phyloP scores from a whole-genome alignment of 148 eudicot species.

The Silene latifolia region DNA sequence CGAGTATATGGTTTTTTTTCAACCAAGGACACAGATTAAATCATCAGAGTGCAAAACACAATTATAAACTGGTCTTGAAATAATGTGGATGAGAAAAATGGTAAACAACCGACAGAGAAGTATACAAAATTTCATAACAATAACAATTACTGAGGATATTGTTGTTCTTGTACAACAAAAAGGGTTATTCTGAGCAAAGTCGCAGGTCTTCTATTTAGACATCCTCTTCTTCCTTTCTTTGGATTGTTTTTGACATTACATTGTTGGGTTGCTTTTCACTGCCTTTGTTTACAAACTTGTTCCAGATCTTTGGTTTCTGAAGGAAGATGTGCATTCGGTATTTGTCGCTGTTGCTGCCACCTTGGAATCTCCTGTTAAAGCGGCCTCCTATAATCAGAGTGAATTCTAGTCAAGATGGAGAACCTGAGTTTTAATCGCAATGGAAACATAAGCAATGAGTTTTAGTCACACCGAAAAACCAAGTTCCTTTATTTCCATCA shows the following conservation, averaged over 20 bases:
- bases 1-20: too few relatives aligned
- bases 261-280: conserved; percentile 59
- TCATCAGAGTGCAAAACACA: too few relatives aligned
- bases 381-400: conserved; percentile 40
- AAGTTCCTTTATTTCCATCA: neutral
- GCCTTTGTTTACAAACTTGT: conserved; percentile 85
- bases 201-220: conserved; percentile 17
- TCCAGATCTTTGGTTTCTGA: conserved; percentile 79
- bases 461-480: neutral
- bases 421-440: too few relatives aligned
- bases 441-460: too few relatives aligned
- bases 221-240: conserved; percentile 42
- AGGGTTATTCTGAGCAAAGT: neutral
- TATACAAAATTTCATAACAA: neutral
- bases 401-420: too few relatives aligned
- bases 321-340: conserved; percentile 82
- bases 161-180: neutral
- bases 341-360: conserved; percentile 44
- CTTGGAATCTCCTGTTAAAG: conserved; percentile 46
- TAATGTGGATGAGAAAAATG: too few relatives aligned
- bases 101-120: neutral
- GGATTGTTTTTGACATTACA: conserved; percentile 58
- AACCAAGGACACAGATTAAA: too few relatives aligned
- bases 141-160: too few relatives aligned
- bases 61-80: too few relatives aligned